phyloP scores from a whole-genome alignment of 805 yeast species.

The Candida easanensis region DNA sequence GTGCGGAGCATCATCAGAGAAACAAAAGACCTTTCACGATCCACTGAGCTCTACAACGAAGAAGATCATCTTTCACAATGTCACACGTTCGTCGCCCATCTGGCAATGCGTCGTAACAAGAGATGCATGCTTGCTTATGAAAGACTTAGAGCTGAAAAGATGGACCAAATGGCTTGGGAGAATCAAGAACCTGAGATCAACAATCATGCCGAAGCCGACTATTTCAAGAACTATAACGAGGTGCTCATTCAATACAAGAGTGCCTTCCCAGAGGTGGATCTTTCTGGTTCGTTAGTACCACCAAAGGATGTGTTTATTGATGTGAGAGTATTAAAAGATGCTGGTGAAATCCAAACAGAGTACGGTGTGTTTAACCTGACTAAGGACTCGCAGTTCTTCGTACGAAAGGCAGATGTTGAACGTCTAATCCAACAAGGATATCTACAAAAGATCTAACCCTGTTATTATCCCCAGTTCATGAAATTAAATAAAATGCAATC shows the following conservation, averaged over 20 bases:
- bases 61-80: constrained; percentile 12
- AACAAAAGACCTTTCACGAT: constrained; percentile 53
- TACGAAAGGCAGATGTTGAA: constrained; percentile 91
- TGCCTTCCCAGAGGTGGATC: constrained; percentile 75
- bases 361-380: constrained; percentile 93
- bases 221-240: constrained; percentile 66
- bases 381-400: constrained; percentile 92
- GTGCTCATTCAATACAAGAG: constrained; percentile 75
- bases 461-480: background rate
- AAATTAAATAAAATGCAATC: constrained; percentile 3
- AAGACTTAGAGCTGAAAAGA: constrained; percentile 59
- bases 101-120: constrained; percentile 77
- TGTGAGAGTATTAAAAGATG: constrained; percentile 88
- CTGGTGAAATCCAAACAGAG: constrained; percentile 96
- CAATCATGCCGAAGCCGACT: constrained; percentile 79
- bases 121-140: constrained; percentile 87
- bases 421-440: constrained; percentile 92
- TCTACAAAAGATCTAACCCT: constrained; percentile 55
- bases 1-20: constrained; percentile 72
- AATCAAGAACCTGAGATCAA: constrained; percentile 55
- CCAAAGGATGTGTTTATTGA: constrained; percentile 91
- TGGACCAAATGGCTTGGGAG: constrained; percentile 73
- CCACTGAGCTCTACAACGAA: constrained; percentile 4
- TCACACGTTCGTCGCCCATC: constrained; percentile 17
- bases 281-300: constrained; percentile 86